Conservation (phyloP, 2,329 filamentous ascomycete species). For the Sarocladium strictum region DNA sequence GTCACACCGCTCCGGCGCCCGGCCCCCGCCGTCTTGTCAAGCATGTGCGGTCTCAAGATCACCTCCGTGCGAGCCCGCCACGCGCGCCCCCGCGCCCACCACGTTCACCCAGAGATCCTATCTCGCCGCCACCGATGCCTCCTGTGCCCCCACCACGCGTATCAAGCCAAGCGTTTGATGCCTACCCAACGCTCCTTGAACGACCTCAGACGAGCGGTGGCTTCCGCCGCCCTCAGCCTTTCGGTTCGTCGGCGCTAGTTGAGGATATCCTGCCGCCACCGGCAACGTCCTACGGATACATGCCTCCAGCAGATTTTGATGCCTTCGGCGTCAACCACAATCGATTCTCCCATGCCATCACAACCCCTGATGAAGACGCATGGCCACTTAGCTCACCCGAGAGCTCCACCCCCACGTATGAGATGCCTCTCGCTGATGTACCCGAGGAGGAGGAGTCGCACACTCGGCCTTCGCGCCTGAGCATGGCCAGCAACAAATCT, state of each 20-base stretch:
- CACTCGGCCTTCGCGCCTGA: slow-evolving; percentile 34
- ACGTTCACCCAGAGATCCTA: slow-evolving; percentile 36
- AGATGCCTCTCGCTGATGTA: slow-evolving; percentile 48
- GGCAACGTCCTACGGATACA: slow-evolving; percentile 9
- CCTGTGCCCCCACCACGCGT: slow-evolving; percentile 45
- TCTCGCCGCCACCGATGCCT: slow-evolving; percentile 24
- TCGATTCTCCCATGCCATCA: slow-evolving; percentile 32
- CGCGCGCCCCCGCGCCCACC: slow-evolving; percentile 36
- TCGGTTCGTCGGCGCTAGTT: slow-evolving; percentile 23
- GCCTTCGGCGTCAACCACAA: slow-evolving; percentile 20
- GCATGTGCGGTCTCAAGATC: slow-evolving; percentile 43
- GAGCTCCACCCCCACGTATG: slow-evolving; percentile 20
- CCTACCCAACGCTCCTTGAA: slow-evolving; percentile 28
- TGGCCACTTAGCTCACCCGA: slow-evolving; percentile 30
- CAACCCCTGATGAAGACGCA: slow-evolving; percentile 34
- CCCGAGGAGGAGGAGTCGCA: slow-evolving; percentile 56
- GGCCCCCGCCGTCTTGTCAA: slow-evolving; percentile 32
- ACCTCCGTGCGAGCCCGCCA: slow-evolving; percentile 40
- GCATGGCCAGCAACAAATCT: slow-evolving; percentile 40
- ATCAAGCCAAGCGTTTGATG: slow-evolving; percentile 45
- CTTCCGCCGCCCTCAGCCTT: slow-evolving; percentile 39
- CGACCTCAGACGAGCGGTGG: slow-evolving; percentile 39
- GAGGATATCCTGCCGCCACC: slow-evolving; percentile 16
- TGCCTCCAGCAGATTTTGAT: slow-evolving; percentile 10
- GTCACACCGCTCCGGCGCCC: slow-evolving; percentile 16